Evolutionary conservation across 768 basidiomycete species (phyloP).

Genomic region (Termitomyces sp.): DNA sequence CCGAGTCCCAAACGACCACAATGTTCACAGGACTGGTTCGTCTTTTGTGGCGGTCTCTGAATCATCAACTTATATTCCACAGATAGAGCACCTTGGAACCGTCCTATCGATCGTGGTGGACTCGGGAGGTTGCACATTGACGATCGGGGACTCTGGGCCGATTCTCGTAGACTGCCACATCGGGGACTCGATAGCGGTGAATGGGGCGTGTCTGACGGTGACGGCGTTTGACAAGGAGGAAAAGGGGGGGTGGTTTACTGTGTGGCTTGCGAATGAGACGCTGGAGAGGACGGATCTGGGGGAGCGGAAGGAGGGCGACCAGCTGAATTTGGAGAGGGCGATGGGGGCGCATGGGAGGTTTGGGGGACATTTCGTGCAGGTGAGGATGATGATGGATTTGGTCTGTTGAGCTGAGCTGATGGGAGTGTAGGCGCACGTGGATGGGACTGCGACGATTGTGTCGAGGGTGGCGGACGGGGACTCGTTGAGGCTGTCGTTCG

Average conservation of each 20-base stretch:
- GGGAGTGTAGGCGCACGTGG: conserved; percentile 84
- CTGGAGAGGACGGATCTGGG: conserved; percentile 88
- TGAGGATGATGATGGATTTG: conserved; percentile 23
- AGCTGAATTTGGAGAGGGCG: conserved; percentile 91
- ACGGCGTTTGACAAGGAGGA: conserved; percentile 68
- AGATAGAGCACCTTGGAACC: conserved; percentile 90
- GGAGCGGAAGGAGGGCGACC: conserved; percentile 70
- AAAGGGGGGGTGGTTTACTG: conserved; percentile 80
- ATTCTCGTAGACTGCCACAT: conserved; percentile 87
- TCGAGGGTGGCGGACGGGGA: conserved; percentile 73
- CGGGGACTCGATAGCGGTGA: conserved; percentile 93
- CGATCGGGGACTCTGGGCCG: conserved; percentile 62
- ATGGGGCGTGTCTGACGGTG: conserved; percentile 88
- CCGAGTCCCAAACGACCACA: neutral
- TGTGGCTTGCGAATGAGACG: conserved; percentile 96
- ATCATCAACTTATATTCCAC: neutral
- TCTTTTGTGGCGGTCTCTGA: neutral
- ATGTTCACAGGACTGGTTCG: conserved; percentile 82
- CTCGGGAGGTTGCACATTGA: conserved; percentile 76
- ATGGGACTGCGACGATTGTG: conserved; percentile 78
- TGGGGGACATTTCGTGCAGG: conserved; percentile 98
- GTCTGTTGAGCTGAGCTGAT: neutral
- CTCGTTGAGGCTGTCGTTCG: conserved; percentile 82
- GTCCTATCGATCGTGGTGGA: conserved; percentile 64
- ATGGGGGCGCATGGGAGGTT: conserved; percentile 90